Percentiles rank a stretch among this genome's conserved stretches.
Conservation (phyloP, 768 basidiomycete genomes). For the Daedalea quercina region DNA sequence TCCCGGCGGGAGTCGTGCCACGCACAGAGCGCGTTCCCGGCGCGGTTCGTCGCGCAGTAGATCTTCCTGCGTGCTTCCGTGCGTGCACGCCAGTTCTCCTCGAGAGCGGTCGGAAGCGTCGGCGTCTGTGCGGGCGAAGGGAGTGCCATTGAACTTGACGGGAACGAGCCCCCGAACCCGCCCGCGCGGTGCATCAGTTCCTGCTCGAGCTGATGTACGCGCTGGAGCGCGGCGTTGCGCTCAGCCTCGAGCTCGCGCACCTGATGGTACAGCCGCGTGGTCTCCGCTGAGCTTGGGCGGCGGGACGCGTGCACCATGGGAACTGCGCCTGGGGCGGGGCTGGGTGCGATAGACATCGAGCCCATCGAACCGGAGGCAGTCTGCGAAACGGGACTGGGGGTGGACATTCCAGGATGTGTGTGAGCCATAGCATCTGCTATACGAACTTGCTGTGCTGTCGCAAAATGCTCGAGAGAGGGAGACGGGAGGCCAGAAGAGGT, state of each 20-base stretch:
- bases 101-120: slow-evolving; percentile 38
- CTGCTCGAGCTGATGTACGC: slow-evolving; percentile 40
- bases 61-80: slow-evolving; percentile 65
- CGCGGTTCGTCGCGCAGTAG: slow-evolving; percentile 79
- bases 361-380: slow-evolving; percentile 14
- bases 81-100: slow-evolving; percentile 61
- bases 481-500: slow-evolving; percentile 11
- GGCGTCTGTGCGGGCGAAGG: slow-evolving; percentile 26
- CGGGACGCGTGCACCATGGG: slow-evolving; percentile 17
- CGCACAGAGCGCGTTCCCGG: slow-evolving; percentile 82
- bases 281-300: slow-evolving; percentile 38
- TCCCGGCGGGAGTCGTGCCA: slow-evolving; percentile 89
- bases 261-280: slow-evolving; percentile 46
- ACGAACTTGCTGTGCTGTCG: slow-evolving; percentile 11
- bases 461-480: slow-evolving; percentile 12
- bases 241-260: slow-evolving; percentile 60
- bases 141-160: slow-evolving; percentile 18
- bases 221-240: slow-evolving; percentile 42
- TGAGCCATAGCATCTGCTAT: slow-evolving; percentile 13
- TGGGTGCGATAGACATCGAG: slow-evolving; percentile 20
- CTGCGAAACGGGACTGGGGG: slow-evolving; percentile 17
- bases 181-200: slow-evolving; percentile 29
- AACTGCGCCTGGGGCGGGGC: slow-evolving; percentile 14
- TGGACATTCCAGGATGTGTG: slow-evolving; percentile 8
- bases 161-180: slow-evolving; percentile 8